Percentiles rank a stretch among this genome's conserved stretches.
Evolutionary conservation across 306 rosid genomes (phyloP).

Genomic region (Fragaria nilgerrensis): DNA sequence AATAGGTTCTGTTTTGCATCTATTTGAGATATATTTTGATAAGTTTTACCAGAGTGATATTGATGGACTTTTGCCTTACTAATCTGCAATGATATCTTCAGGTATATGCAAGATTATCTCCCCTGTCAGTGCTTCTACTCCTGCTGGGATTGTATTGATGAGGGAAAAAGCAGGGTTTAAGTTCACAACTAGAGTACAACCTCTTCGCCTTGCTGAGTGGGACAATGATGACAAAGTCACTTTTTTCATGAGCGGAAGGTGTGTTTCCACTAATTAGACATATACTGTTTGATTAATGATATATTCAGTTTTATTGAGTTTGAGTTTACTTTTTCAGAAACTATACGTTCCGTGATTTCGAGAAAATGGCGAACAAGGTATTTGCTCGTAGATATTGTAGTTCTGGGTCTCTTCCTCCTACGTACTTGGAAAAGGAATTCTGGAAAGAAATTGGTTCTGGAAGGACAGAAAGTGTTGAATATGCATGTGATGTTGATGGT

Average conservation of each 20-base stretch:
- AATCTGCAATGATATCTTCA: slow-evolving; percentile 29
- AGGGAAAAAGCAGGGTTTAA: slow-evolving; percentile 88
- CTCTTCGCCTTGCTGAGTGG: slow-evolving; percentile 99
- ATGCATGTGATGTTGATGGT: slow-evolving; percentile 99
- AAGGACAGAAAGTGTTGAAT: slow-evolving; percentile 87
- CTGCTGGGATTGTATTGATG: slow-evolving; percentile 94
- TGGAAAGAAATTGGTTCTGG: slow-evolving; percentile 94
- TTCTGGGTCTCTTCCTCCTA: slow-evolving; percentile 72
- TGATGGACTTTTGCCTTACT: slow-evolving; percentile 5
- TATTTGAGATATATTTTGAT: background rate
- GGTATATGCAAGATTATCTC: slow-evolving; percentile 95
- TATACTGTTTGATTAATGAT: slow-evolving; percentile 7
- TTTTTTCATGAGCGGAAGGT: slow-evolving; percentile 97
- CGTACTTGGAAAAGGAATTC: slow-evolving; percentile 87
- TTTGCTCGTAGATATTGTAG: slow-evolving; percentile 84
- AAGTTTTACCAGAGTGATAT: background rate
- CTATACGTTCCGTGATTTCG: slow-evolving; percentile 82
- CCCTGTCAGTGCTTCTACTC: slow-evolving; percentile 86
- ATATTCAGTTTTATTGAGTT: slow-evolving; percentile 32
- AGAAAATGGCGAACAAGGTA: slow-evolving; percentile 96
- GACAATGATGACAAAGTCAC: slow-evolving; percentile 87
- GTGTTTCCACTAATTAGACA: slow-evolving; percentile 14
- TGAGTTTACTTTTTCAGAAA: slow-evolving; percentile 54
- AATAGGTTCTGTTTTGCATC: background rate
- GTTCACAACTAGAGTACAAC: slow-evolving; percentile 97